Evolutionary conservation across 1,284 basidiomycete species (phyloP).

Genomic region (Sphagnurus paluster): DNA sequence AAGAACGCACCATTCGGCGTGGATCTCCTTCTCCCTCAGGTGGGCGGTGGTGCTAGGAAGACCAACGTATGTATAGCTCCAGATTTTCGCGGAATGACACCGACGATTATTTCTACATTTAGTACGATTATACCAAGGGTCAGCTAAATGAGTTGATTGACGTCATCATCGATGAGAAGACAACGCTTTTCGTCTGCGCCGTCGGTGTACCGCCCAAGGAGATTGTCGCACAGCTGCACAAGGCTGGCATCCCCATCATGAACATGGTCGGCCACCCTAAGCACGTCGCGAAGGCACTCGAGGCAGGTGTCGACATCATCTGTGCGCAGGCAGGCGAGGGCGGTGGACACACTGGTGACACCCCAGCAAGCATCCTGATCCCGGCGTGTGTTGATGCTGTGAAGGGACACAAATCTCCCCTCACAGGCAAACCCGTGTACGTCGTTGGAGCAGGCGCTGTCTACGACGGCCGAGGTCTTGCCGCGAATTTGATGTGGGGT

Average conservation of each 20-base stretch:
- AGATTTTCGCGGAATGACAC: neutral
- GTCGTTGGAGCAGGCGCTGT: conserved; percentile 88
- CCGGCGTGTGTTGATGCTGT: conserved; percentile 85
- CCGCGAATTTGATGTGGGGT: conserved; percentile 83
- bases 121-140: conserved; percentile 84
- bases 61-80: conserved; percentile 62
- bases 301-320: conserved; percentile 82
- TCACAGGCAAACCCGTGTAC: conserved; percentile 79
- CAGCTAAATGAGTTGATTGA: conserved; percentile 78
- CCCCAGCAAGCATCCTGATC: conserved; percentile 72
- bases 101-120: conserved; percentile 3
- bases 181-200: conserved; percentile 83
- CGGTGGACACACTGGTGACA: conserved; percentile 81
- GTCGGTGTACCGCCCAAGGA: conserved; percentile 81
- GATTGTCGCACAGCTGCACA: conserved; percentile 78
- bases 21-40: conserved; percentile 81
- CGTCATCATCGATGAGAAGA: conserved; percentile 86
- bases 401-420: conserved; percentile 70
- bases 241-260: conserved; percentile 81
- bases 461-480: conserved; percentile 83
- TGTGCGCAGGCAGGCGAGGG: conserved; percentile 89
- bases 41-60: conserved; percentile 81
- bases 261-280: conserved; percentile 93
- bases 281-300: conserved; percentile 81
- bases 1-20: conserved; percentile 83